Percentiles rank a stretch among this genome's conserved stretches.
Conservation (phyloP, 1,284 basidiomycete species). For the Malassezia japonica region DNA sequence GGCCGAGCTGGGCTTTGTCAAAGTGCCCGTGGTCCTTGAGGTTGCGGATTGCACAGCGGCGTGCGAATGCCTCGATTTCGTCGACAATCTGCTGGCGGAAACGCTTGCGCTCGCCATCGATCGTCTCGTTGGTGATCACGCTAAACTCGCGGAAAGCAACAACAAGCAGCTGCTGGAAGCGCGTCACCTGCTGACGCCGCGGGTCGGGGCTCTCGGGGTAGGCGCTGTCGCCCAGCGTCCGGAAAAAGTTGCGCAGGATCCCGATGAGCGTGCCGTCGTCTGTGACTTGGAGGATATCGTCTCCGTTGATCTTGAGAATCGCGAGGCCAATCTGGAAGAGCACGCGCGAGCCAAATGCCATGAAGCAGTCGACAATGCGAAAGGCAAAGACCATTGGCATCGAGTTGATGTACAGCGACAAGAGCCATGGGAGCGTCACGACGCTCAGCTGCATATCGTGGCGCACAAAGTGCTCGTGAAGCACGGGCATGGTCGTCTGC, state of each 20-base stretch:
- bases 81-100: slow-evolving; percentile 84
- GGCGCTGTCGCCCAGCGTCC: slow-evolving; percentile 83
- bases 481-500: slow-evolving; percentile 61
- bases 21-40: slow-evolving; percentile 72
- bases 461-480: slow-evolving; percentile 80
- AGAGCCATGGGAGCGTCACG: slow-evolving; percentile 94
- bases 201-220: slow-evolving; percentile 82
- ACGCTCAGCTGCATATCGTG: slow-evolving; percentile 96
- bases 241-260: slow-evolving; percentile 64
- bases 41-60: slow-evolving; percentile 85
- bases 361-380: slow-evolving; percentile 95
- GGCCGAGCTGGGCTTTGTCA: slow-evolving; percentile 67
- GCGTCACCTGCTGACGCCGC: slow-evolving; percentile 83
- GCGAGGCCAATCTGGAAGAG: slow-evolving; percentile 90
- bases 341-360: slow-evolving; percentile 97
- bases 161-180: slow-evolving; percentile 80
- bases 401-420: slow-evolving; percentile 81
- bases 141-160: slow-evolving; percentile 70
- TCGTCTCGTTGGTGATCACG: slow-evolving; percentile 88
- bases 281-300: slow-evolving; percentile 82
- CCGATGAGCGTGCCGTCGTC: slow-evolving; percentile 94
- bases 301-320: slow-evolving; percentile 95
- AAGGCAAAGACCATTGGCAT: slow-evolving; percentile 99
- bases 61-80: slow-evolving; percentile 89
- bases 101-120: slow-evolving; percentile 71